Evolutionary conservation across 1,284 basidiomycete species (phyloP).

Genomic region (Ustilago trichophora): DNA sequence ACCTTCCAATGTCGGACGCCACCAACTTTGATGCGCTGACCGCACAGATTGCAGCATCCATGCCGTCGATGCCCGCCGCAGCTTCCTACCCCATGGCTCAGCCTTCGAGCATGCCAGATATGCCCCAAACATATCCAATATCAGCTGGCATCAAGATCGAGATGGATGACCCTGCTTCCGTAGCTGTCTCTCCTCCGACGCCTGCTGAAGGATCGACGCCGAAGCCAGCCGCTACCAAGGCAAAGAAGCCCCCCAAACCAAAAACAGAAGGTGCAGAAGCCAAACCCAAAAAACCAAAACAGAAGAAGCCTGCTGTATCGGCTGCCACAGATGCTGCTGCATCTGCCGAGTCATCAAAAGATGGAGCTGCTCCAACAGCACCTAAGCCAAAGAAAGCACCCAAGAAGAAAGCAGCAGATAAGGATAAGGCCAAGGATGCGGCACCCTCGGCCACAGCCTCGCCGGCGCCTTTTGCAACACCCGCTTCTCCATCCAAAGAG

Average conservation of each 20-base stretch:
- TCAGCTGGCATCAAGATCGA: slow-evolving; percentile 20
- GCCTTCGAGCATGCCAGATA: background rate
- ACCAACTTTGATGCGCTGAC: slow-evolving; percentile 27
- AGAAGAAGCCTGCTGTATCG: slow-evolving; percentile 22
- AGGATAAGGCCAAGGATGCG: slow-evolving; percentile 6
- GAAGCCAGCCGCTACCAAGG: slow-evolving; percentile 15
- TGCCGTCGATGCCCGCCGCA: slow-evolving; percentile 9
- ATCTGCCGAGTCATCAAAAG: slow-evolving; percentile 2
- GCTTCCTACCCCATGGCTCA: background rate
- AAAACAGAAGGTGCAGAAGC: slow-evolving; percentile 29
- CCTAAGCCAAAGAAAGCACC: slow-evolving; percentile 31
- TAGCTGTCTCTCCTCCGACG: slow-evolving; percentile 9
- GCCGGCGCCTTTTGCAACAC: slow-evolving; percentile 30
- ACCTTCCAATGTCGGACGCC: slow-evolving; percentile 9
- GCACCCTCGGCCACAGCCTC: slow-evolving; percentile 16
- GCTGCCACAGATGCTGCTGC: slow-evolving; percentile 1
- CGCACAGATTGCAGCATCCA: slow-evolving; percentile 22
- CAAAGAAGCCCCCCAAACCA: slow-evolving; percentile 31
- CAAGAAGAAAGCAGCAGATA: slow-evolving; percentile 29
- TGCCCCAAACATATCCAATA: background rate
- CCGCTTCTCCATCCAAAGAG: slow-evolving; percentile 16
- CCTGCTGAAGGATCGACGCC: slow-evolving; percentile 9
- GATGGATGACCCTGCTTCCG: slow-evolving; percentile 10
- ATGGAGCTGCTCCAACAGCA: slow-evolving; percentile 5
- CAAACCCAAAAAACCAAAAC: slow-evolving; percentile 33